phyloP scores from a whole-genome alignment of 257 asterid genomes.

The Forsythia suspensa region DNA sequence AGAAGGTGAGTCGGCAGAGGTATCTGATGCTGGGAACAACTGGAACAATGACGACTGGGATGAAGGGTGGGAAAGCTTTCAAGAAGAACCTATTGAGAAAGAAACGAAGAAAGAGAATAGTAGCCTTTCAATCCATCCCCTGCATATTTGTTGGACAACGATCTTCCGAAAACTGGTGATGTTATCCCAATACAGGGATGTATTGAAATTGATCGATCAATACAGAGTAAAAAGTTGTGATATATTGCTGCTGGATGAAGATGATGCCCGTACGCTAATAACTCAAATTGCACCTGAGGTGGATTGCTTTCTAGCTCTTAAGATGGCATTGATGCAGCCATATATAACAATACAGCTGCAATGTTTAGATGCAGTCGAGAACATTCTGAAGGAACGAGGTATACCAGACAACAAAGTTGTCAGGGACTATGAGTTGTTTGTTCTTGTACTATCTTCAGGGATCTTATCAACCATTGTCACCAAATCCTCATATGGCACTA shows the following conservation, averaged over 20 bases:
- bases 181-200: conserved; percentile 38
- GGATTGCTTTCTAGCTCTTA: conserved; percentile 65
- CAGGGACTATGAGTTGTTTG: conserved; percentile 46
- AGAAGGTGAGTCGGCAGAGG: conserved; percentile 39
- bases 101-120: conserved; percentile 36
- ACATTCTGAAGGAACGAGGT: conserved; percentile 64
- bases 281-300: conserved; percentile 43
- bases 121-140: conserved; percentile 53
- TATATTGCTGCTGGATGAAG: conserved; percentile 61
- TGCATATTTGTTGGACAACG: conserved; percentile 77
- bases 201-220: conserved; percentile 64
- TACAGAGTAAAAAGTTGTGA: conserved; percentile 33
- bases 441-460: conserved; percentile 74
- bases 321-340: conserved; percentile 60
- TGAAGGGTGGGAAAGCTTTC: conserved; percentile 98
- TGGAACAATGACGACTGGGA: conserved; percentile 96
- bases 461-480: conserved; percentile 47
- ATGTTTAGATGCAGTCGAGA: conserved; percentile 81
- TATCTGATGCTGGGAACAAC: conserved; percentile 44
- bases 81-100: conserved; percentile 62
- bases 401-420: conserved; percentile 45
- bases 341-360: conserved; percentile 50
- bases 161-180: conserved; percentile 45
- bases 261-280: conserved; percentile 47
- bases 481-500: conserved; percentile 55